Evolutionary conservation across 2,329 filamentous ascomycete species (phyloP).

Genomic region (Arthrobotrys sphaeroides): DNA sequence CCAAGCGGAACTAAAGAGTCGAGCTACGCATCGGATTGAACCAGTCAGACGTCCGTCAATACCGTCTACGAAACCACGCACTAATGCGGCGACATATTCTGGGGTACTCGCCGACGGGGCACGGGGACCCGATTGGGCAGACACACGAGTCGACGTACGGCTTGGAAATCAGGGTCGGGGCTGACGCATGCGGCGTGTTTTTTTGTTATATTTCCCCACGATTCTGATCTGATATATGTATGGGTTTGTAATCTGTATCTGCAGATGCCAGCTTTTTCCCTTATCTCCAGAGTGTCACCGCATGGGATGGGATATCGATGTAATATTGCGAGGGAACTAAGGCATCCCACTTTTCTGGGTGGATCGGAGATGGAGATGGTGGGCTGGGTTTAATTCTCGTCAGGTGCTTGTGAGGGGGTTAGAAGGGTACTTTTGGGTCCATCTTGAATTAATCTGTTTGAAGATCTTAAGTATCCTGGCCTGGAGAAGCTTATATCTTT

Average conservation of each 20-base stretch:
- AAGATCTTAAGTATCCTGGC: background rate
- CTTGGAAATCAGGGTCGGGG: slow-evolving; percentile 3
- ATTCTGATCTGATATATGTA: slow-evolving; percentile 18
- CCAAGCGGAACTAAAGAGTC: background rate
- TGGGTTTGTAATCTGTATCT: background rate
- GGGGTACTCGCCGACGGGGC: slow-evolving; percentile 41
- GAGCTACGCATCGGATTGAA: background rate
- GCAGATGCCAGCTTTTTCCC: background rate
- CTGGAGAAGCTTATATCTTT: background rate
- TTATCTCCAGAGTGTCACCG: background rate
- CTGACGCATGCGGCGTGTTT: slow-evolving; percentile 46
- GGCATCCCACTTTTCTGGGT: background rate
- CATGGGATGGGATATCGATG: background rate
- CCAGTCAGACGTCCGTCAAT: background rate
- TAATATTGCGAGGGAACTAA: background rate
- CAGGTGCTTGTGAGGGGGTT: slow-evolving; percentile 24
- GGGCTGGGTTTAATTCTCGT: background rate
- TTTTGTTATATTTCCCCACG: slow-evolving; percentile 30
- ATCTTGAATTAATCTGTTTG: background rate
- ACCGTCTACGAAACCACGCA: background rate
- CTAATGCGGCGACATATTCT: slow-evolving; percentile 8
- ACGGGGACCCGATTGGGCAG: slow-evolving; percentile 35
- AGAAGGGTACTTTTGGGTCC: slow-evolving; percentile 23
- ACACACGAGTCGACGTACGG: background rate
- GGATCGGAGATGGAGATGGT: background rate